Conservation (phyloP, 2,329 filamentous ascomycete species). For the Cercospora sojina region DNA sequence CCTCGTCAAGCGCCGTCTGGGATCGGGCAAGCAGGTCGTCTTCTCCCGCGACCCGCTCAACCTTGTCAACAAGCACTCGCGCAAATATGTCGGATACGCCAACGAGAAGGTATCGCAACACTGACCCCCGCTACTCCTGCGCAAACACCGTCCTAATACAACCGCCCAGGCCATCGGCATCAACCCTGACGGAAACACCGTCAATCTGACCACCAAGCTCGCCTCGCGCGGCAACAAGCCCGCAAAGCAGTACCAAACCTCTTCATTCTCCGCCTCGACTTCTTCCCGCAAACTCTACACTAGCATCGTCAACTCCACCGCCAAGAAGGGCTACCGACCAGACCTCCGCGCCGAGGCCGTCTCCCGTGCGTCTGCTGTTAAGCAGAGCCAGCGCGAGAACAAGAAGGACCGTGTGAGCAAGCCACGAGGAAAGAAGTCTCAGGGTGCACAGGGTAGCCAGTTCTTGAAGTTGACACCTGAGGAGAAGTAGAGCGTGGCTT, state of each 20-base stretch:
- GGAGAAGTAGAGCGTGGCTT: conserved; percentile 16
- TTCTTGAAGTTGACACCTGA: conserved; percentile 16
- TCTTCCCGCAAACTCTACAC: conserved; percentile 85
- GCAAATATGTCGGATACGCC: conserved; percentile 92
- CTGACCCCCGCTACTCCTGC: conserved; percentile 64
- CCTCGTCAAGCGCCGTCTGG: conserved; percentile 83
- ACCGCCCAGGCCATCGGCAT: conserved; percentile 73
- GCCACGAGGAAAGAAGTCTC: conserved; percentile 38
- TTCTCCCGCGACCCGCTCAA: conserved; percentile 96
- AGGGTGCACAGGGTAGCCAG: conserved; percentile 24
- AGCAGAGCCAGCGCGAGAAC: conserved; percentile 69
- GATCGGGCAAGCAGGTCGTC: conserved; percentile 66
- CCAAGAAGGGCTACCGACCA: conserved; percentile 77
- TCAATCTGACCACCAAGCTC: conserved; percentile 86
- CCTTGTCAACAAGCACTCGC: conserved; percentile 84
- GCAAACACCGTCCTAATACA: conserved; percentile 5
- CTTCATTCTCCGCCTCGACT: conserved; percentile 70
- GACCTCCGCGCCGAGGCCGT: conserved; percentile 64
- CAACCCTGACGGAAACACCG: conserved; percentile 72
- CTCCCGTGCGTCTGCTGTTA: conserved; percentile 75
- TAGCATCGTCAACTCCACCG: conserved; percentile 75
- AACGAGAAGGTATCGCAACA: conserved; percentile 55
- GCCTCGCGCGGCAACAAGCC: conserved; percentile 69
- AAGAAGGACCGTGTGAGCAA: conserved; percentile 69
- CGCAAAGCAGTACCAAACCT: conserved; percentile 62